Percentiles rank a stretch among this genome's conserved stretches.
Evolutionary conservation across 768 basidiomycete species (phyloP).

Genomic region (Panaeolus cyanescens): DNA sequence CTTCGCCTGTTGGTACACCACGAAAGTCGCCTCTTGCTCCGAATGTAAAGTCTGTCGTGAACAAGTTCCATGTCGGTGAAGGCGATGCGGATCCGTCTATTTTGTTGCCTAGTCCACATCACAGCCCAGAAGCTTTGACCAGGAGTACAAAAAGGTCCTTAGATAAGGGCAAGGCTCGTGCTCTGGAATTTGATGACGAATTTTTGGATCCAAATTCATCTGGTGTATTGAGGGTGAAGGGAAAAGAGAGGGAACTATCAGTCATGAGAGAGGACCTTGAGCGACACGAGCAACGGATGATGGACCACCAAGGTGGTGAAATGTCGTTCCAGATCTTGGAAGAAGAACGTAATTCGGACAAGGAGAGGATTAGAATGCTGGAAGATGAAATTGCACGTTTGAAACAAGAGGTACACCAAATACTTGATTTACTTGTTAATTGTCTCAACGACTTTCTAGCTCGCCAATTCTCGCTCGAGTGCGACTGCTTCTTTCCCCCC

Average conservation of each 20-base stretch:
- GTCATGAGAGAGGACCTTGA: conserved; percentile 55
- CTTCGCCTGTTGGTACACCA: conserved; percentile 12
- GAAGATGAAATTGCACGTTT: conserved; percentile 67
- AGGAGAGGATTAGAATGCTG: conserved; percentile 60
- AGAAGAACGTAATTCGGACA: conserved; percentile 54
- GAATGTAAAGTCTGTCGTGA: conserved; percentile 51
- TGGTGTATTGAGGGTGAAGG: conserved; percentile 48
- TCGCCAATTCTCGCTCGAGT: background rate
- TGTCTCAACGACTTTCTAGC: background rate
- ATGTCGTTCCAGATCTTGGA: conserved; percentile 29
- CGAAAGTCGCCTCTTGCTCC: conserved; percentile 31
- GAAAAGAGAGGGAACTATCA: conserved; percentile 64
- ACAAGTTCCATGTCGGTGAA: conserved; percentile 44
- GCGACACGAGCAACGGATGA: conserved; percentile 41
- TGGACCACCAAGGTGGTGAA: conserved; percentile 35
- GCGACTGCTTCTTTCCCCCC: conserved; percentile 26
- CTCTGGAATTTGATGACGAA: conserved; percentile 19
- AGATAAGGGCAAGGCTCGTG: conserved; percentile 51
- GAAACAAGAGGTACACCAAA: conserved; percentile 51
- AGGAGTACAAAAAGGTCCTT: conserved; percentile 12
- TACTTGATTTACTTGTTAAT: background rate
- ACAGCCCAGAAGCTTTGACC: conserved; percentile 29
- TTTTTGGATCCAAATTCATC: conserved; percentile 39
- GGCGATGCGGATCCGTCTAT: conserved; percentile 56
- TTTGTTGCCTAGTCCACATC: conserved; percentile 45